Evolutionary conservation across 129 eudicot genomes (phyloP).

Genomic region (Rutidosis leptorrhynchoides): DNA sequence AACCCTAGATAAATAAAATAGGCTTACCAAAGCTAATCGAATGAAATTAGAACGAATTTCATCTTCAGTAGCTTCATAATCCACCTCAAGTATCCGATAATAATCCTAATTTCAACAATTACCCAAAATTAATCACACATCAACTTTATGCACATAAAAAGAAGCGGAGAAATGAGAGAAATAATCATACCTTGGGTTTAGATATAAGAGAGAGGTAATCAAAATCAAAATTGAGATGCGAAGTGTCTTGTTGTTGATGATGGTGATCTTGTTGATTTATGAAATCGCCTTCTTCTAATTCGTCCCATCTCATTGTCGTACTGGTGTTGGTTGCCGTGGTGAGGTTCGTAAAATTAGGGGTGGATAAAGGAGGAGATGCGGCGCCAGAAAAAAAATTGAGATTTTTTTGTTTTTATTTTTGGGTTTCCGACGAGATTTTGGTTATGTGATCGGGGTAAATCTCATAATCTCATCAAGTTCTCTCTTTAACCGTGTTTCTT

Average conservation of each 20-base stretch:
- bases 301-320: conserved; percentile 59
- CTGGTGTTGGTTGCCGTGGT: conserved; percentile 1
- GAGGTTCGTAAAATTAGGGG: neutral
- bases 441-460: neutral
- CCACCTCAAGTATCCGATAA: conserved; percentile 78
- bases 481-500: neutral
- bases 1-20: neutral
- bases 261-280: conserved; percentile 11
- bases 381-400: conserved; percentile 32
- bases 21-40: conserved; percentile 84
- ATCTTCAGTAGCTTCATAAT: conserved; percentile 84
- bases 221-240: conserved; percentile 57
- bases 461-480: neutral
- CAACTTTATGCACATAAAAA: neutral
- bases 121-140: neutral
- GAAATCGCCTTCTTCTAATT: conserved; percentile 33
- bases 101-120: conserved; percentile 47
- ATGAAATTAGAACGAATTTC: conserved; percentile 81
- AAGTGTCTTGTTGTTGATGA: conserved; percentile 26
- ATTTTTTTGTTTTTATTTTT: neutral
- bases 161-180: neutral
- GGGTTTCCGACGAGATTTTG: conserved; percentile 12
- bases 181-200: conserved; percentile 58
- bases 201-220: conserved; percentile 54
- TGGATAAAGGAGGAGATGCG: conserved; percentile 28